Percentiles rank a stretch among this genome's conserved stretches.
phyloP scores from a whole-genome alignment of 78 protist species.

The Bodo saltans region DNA sequence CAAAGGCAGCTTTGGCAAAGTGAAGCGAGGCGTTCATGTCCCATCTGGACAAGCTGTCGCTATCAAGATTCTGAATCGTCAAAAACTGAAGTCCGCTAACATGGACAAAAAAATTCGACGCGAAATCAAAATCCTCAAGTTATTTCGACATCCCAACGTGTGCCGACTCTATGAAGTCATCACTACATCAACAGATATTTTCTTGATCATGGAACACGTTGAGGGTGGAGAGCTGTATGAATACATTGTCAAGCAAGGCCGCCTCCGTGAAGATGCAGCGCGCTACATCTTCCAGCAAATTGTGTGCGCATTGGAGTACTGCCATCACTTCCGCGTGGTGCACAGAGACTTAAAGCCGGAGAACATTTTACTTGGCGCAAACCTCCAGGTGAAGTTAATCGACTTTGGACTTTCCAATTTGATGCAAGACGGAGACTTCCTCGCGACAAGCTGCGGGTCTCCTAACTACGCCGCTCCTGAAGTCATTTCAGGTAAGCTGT shows the following conservation, averaged over 20 bases:
- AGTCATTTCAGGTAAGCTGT: constrained; percentile 85
- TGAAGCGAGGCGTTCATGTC: constrained; percentile 62
- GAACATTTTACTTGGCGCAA: constrained; percentile 82
- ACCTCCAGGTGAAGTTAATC: constrained; percentile 87
- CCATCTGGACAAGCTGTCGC: constrained; percentile 85
- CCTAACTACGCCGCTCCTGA: constrained; percentile 99
- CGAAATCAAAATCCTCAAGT: constrained; percentile 90
- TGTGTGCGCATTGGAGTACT: constrained; percentile 91
- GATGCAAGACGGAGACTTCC: constrained; percentile 94
- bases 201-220: constrained; percentile 90
- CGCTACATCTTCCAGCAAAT: constrained; percentile 95
- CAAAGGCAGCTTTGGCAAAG: constrained; percentile 79
- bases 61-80: constrained; percentile 89
- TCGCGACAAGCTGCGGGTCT: constrained; percentile 93
- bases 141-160: constrained; percentile 96
- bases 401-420: constrained; percentile 97
- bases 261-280: constrained; percentile 80
- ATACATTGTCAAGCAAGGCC: constrained; percentile 93
- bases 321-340: constrained; percentile 89
- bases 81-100: constrained; percentile 73
- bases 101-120: constrained; percentile 91
- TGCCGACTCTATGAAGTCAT: constrained; percentile 94
- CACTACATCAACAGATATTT: constrained; percentile 89
- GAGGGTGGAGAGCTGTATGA: constrained; percentile 98
- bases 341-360: constrained; percentile 99